These are phyloP conservation scores for Boechera retrofracta DNA, from an alignment of 345 rosid species.

Conservation along the genomic window DNA sequence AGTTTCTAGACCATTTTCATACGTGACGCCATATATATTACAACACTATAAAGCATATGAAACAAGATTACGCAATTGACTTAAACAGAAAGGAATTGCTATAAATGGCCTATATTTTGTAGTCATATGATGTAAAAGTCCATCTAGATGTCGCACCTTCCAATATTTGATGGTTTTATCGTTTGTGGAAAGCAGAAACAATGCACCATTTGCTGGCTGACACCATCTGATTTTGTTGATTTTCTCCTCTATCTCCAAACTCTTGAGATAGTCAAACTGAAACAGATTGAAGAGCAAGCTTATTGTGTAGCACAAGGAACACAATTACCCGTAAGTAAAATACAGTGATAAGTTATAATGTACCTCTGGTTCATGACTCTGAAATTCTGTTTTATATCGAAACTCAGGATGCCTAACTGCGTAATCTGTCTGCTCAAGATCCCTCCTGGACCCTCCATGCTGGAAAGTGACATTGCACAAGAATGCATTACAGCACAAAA, in stretches of 20 bases:
- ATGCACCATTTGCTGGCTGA: slow-evolving; percentile 85
- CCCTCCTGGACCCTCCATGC: slow-evolving; percentile 81
- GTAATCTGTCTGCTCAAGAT: slow-evolving; percentile 75
- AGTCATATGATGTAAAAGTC: neutral
- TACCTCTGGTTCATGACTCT: slow-evolving; percentile 99
- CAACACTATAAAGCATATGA: slow-evolving; percentile 3
- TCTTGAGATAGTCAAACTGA: slow-evolving; percentile 99
- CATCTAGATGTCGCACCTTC: slow-evolving; percentile 67
- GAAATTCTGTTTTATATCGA: slow-evolving; percentile 98
- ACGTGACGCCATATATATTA: slow-evolving; percentile 1
- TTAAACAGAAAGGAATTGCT: neutral
- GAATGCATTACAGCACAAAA: slow-evolving; percentile 21
- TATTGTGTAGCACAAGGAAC: slow-evolving; percentile 9
- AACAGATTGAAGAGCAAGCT: slow-evolving; percentile 30
- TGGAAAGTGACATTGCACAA: slow-evolving; percentile 46
- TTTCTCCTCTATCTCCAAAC: slow-evolving; percentile 99
- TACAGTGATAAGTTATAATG: slow-evolving; percentile 13
- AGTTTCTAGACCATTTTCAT: slow-evolving; percentile 26
- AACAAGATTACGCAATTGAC: slow-evolving; percentile 5
- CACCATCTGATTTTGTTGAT: slow-evolving; percentile 99
- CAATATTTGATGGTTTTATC: slow-evolving; percentile 99
- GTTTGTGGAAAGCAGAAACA: slow-evolving; percentile 95
- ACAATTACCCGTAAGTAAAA: neutral
- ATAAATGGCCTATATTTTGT: slow-evolving; percentile 6
- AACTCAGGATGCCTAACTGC: slow-evolving; percentile 93